phyloP scores from a whole-genome alignment of 345 rosid genomes.

The Mangifera indica region DNA sequence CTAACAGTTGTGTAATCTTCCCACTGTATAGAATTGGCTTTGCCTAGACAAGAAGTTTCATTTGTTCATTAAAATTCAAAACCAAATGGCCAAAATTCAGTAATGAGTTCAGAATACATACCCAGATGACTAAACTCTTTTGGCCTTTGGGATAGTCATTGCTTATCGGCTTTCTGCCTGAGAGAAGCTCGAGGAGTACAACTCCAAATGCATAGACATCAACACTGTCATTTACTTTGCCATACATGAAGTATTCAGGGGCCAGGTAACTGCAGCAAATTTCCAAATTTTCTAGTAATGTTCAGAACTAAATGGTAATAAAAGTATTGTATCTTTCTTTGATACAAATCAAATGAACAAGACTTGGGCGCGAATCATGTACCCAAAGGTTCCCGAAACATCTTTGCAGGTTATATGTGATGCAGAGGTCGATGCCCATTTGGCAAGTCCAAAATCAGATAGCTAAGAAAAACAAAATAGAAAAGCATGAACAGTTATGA shows the following conservation, averaged over 20 bases:
- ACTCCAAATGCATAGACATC: conserved; percentile 96
- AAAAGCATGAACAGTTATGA: conserved; percentile 16
- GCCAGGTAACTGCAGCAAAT: conserved; percentile 77
- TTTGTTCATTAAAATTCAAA: conserved; percentile 5
- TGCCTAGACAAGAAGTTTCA: conserved; percentile 52
- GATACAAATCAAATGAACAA: neutral
- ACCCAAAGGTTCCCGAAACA: conserved; percentile 98
- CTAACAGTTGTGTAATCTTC: conserved; percentile 59
- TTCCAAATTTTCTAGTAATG: too few species aligned
- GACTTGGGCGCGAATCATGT: conserved; percentile 14
- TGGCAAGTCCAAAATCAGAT: conserved; percentile 94
- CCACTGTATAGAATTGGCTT: conserved; percentile 67
- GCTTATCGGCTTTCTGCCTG: conserved; percentile 85
- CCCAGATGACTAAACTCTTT: conserved; percentile 96
- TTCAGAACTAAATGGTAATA: neutral
- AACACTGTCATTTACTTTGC: conserved; percentile 81
- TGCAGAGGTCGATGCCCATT: conserved; percentile 64
- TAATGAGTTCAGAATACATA: conserved; percentile 38
- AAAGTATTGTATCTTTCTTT: too few species aligned
- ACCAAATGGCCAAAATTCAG: neutral
- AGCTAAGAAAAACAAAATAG: conserved; percentile 46
- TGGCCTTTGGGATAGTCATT: conserved; percentile 63
- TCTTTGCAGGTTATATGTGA: conserved; percentile 66
- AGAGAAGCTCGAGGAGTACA: conserved; percentile 89
- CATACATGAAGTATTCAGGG: conserved; percentile 95